Evolutionary conservation across 2,329 filamentous ascomycete genomes (phyloP), one percentile per base, ranked within the genome.

Genomic region (Diaporthe helianthi): DNA sequence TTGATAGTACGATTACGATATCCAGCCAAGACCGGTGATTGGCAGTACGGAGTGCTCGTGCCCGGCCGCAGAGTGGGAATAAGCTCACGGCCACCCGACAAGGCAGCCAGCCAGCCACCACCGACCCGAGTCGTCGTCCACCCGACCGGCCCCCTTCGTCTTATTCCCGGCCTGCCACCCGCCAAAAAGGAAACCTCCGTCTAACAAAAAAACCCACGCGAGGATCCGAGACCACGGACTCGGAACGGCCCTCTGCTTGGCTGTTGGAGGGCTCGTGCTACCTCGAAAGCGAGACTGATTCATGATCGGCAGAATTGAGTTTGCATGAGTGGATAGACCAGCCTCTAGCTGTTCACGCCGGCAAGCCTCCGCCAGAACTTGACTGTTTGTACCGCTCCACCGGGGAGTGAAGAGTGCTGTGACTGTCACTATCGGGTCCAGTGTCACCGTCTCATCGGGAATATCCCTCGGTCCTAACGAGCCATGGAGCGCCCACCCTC

Each of bases 141-240:
- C 64, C 55, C 55, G 41, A 55, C 64, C 55, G 52, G 65, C 58
- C 19, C 41, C 29, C 55, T 26, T 46, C 54, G 38, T 65, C 58
- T 71, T 71, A 71, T 71, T 71, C 66, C 69, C 69, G 69, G 58
- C 52, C 22, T 29, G 52, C 19, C 65, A 54, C 46, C 36, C 36
- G 17, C 46, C 44, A 44, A 47, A 51, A 51, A 47, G 58, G 44
- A 58, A 36, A 31, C 31, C 52, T 47, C 52, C 52, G 52, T 66
- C 64, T 66, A 46, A 31, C 38, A 52, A 46, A 31, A 26, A 52
- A 61, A 47, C 44, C 55, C 55, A 61, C 41, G 58, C 64, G 49
- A 41, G 65, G 44, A 36, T 53, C 69, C 58, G 69, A 46, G 65
- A 33, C 69, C 65, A 65, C 69, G 66, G 69, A 46, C 52, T 46